Evolutionary conservation across 2,329 filamentous ascomycete genomes (phyloP), one percentile per base, ranked within the genome.

Genomic region (Penicillium sp.): DNA sequence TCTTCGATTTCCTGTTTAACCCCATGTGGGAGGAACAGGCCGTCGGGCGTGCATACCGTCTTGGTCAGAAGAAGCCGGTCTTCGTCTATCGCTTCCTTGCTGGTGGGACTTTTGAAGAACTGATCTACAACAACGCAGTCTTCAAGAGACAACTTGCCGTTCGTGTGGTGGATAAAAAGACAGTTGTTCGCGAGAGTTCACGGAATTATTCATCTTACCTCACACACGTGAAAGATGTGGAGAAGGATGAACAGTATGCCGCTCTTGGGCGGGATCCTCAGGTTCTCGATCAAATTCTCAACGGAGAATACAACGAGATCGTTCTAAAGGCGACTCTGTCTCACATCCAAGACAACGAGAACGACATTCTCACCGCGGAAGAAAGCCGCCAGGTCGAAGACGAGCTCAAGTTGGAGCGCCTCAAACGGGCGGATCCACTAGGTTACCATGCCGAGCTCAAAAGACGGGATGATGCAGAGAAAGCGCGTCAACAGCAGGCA

Each of bases 21-120:
- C 93, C 93, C 0, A 83, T 87, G 5, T 82, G 88, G 70, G 93
- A 96, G 73, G 88, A 92, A 68, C 93, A 97, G 75, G 93, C 93
- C 1, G 86, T 96, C 52, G 93, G 92, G 2, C 85, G 93, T 54
- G 89, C 91, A 0, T 96, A 95, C 74, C 90, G 93, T 1, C 84
- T 97, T 36, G 92, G 92, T 0, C 93, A 97, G 73, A 79, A 77
- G 39, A 95, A 93, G 67, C 82, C 84, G 0, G 92, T 96, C 1
- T 93, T 85, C 70, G 92, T 97, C 1, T 97, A 97, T 75, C 89
- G 89, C 18, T 87, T 97, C 61, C 79, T 92, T 27, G 80, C 87
- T 11, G 90, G 87, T 2, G 92, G 92, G 1, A 95, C 92, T 0
- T 92, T 89, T 65, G 92, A 97, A 72, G 85, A 89, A 41, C 82